Percentiles rank a stretch among this genome's conserved stretches.
Evolutionary conservation across 2,329 filamentous ascomycete species (phyloP).

Genomic region (Colletotrichum sp.): DNA sequence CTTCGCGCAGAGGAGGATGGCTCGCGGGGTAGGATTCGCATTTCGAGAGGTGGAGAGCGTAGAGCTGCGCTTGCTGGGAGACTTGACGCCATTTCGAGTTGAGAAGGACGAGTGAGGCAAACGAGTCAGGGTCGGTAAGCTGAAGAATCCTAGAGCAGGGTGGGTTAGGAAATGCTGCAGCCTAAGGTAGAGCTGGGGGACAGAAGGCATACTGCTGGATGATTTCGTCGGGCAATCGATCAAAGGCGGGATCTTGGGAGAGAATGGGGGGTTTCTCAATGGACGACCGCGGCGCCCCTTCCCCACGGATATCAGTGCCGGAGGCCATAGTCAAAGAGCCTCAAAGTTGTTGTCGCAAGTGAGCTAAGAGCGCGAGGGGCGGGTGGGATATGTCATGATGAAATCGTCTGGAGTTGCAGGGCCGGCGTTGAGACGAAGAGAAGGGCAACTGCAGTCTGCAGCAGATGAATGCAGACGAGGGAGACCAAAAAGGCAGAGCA

Average conservation of each 20-base stretch:
- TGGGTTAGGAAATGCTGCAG: neutral
- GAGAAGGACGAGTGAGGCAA: conserved; percentile 69
- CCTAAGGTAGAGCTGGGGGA: neutral
- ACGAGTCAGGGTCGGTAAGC: conserved; percentile 64
- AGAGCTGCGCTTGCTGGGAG: conserved; percentile 68
- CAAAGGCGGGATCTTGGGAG: conserved; percentile 47
- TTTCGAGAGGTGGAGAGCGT: conserved; percentile 64
- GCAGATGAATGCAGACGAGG: neutral
- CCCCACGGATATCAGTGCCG: neutral
- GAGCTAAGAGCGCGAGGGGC: conserved; percentile 5
- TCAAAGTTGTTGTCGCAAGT: neutral
- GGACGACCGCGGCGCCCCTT: conserved; percentile 24
- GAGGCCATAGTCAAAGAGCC: conserved; percentile 4
- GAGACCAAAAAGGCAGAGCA: neutral
- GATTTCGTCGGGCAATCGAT: conserved; percentile 70
- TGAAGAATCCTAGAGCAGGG: conserved; percentile 60
- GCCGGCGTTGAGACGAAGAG: conserved; percentile 18
- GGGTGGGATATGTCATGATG: conserved; percentile 12
- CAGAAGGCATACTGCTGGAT: conserved; percentile 65
- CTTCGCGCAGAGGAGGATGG: conserved; percentile 43
- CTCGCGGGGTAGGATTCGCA: conserved; percentile 64
- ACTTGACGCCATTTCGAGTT: conserved; percentile 70
- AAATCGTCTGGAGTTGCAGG: conserved; percentile 12
- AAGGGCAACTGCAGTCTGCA: neutral
- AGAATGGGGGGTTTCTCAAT: conserved; percentile 38